These are phyloP conservation scores for Penicillium soppii DNA, from an alignment of 495 filamentous ascomycete genomes.

Conservation along the genomic window DNA sequence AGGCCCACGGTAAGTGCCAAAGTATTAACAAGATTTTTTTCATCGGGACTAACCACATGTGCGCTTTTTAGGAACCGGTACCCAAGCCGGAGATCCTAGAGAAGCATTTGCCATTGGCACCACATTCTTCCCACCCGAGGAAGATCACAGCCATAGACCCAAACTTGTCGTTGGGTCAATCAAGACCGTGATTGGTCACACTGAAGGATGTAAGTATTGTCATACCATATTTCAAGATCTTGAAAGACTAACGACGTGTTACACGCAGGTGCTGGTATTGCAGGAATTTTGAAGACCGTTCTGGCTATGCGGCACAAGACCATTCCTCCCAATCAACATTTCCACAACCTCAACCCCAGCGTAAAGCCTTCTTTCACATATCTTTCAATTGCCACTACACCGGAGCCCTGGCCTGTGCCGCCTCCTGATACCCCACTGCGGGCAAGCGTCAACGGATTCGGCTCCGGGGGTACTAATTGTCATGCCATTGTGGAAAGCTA, in stretches of 20 bases:
- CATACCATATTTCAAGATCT: background rate
- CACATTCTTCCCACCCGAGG: conserved; percentile 4
- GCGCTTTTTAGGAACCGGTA: conserved; percentile 39
- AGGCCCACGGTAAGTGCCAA: conserved; percentile 29
- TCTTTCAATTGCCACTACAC: conserved; percentile 11
- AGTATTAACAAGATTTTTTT: background rate
- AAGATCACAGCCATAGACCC: too few relatives aligned
- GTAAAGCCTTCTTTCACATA: conserved; percentile 12
- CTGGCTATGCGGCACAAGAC: conserved; percentile 44
- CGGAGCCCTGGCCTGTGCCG: conserved; percentile 19
- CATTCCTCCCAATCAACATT: conserved; percentile 56
- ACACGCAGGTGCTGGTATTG: conserved; percentile 31
- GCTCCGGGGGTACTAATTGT: too few relatives aligned
- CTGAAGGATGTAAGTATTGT: conserved; percentile 29
- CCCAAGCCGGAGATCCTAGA: conserved; percentile 31
- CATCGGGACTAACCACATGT: too few relatives aligned
- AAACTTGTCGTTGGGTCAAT: conserved; percentile 47
- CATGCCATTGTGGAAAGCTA: too few relatives aligned
- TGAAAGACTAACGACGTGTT: too few relatives aligned
- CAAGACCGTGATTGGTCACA: conserved; percentile 59
- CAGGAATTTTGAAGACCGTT: conserved; percentile 28
- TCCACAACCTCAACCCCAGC: conserved; percentile 14
- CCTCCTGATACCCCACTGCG: conserved; percentile 9
- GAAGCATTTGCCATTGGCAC: conserved; percentile 24
- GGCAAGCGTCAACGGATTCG: conserved; percentile 16